Conservation (phyloP, 768 basidiomycete genomes). For the Collybiopsis luxurians region DNA sequence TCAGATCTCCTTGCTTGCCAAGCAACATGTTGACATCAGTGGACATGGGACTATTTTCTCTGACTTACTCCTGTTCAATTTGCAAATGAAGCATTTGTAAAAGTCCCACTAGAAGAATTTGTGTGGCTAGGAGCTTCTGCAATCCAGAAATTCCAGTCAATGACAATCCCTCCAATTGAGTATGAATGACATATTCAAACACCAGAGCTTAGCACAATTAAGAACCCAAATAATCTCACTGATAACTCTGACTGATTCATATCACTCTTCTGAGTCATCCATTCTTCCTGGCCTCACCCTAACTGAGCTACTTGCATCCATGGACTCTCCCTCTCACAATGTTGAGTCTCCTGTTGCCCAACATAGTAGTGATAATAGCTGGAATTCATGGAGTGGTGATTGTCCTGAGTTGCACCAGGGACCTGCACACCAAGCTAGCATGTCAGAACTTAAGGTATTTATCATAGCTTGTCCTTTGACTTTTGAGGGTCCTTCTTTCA, state of each 20-base stretch:
- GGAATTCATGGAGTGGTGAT: no score
- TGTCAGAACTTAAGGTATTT: no score
- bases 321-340: no score
- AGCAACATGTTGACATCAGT: not conserved
- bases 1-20: not conserved
- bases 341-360: no score
- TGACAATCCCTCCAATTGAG: not conserved
- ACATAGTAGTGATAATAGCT: no score
- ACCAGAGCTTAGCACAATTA: not conserved
- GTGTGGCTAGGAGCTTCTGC: not conserved
- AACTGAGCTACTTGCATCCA: no score
- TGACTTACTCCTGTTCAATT: not conserved
- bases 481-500: no score
- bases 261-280: no score
- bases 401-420: no score
- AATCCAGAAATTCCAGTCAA: not conserved
- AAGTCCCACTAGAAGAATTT: not conserved
- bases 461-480: no score
- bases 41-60: not conserved
- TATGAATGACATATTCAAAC: not conserved
- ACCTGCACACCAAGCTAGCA: no score
- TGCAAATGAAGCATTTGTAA: not conserved
- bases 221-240: not conserved
- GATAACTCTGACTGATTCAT: not conserved
- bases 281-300: no score